Evolutionary conservation across 2,329 filamentous ascomycete genomes (phyloP).

Genomic region (Fusarium buxicola): DNA sequence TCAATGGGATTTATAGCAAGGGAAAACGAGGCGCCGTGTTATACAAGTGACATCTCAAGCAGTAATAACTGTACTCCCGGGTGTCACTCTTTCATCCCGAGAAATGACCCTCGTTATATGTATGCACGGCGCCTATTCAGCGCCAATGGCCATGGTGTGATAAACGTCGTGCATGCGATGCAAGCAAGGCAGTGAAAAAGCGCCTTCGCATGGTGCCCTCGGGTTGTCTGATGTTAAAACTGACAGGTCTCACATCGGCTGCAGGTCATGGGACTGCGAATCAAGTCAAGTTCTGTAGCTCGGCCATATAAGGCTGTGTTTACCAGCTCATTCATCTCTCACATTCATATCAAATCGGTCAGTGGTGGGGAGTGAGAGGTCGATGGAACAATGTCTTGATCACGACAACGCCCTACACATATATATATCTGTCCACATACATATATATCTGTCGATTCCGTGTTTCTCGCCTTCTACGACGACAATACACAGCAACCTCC

Average conservation of each 20-base stretch:
- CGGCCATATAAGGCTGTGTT: not conserved
- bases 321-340: not conserved
- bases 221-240: not conserved
- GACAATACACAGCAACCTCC: not conserved
- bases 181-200: not conserved
- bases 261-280: constrained; percentile 9
- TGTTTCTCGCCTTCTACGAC: not conserved
- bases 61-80: not conserved
- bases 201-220: not conserved
- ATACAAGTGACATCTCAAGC: too few species aligned
- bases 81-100: constrained; percentile 8
- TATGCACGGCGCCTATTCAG: not conserved
- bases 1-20: too few species aligned
- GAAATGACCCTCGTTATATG: not conserved
- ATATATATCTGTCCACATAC: too few species aligned
- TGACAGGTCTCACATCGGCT: constrained; percentile 10
- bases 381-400: constrained; percentile 1
- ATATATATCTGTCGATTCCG: not conserved
- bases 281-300: not conserved
- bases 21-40: not conserved
- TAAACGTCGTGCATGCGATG: not conserved
- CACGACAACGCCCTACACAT: not conserved
- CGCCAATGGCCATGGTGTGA: not conserved
- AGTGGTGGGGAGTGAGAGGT: not conserved
- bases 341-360: not conserved